Percentiles rank a stretch among this genome's conserved stretches.
Conservation (phyloP, 1,284 basidiomycete species). For the Papiliotrema fonsecae region DNA sequence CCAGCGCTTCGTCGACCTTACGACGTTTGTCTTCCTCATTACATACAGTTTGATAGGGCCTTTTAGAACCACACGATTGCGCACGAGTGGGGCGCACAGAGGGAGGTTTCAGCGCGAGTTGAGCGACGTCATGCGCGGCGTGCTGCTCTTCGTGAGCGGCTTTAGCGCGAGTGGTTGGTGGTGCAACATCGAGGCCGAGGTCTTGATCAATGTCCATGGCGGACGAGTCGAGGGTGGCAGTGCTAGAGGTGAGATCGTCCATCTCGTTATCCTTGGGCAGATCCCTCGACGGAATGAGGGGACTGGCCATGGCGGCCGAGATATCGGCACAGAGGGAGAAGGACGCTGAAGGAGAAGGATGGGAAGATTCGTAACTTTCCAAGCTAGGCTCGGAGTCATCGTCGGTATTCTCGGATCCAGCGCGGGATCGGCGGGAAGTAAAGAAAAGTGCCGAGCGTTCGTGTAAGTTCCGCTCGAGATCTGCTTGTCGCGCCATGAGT, state of each 20-base stretch:
- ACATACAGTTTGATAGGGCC: constrained; percentile 13
- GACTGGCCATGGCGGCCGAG: constrained; percentile 34
- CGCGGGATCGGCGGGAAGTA: constrained; percentile 13
- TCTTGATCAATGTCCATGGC: constrained; percentile 32
- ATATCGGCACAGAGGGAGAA: constrained; percentile 17
- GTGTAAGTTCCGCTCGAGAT: constrained; percentile 39
- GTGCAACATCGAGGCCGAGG: constrained; percentile 4
- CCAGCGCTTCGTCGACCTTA: constrained; percentile 38
- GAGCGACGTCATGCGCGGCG: too few species aligned
- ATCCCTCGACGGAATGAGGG: constrained; percentile 15
- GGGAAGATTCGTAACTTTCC: constrained; percentile 9
- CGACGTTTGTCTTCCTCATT: constrained; percentile 39
- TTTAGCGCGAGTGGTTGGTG: background rate
- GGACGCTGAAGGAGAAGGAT: constrained; percentile 16
- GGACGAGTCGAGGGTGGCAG: constrained; percentile 18
- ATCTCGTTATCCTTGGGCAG: constrained; percentile 11
- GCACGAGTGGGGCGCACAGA: constrained; percentile 25
- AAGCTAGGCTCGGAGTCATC: constrained; percentile 18
- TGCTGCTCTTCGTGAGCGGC: too few species aligned
- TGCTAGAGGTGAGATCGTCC: constrained; percentile 29
- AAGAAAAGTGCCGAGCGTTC: constrained; percentile 21
- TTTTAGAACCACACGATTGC: constrained; percentile 39
- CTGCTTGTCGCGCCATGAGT: constrained; percentile 59
- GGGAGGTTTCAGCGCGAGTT: too few species aligned
- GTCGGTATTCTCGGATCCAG: constrained; percentile 14